A percentile compares a stretch with the other conserved stretches of the same genome.
Evolutionary conservation across 805 yeast species (phyloP).

Genomic region (Pichia californica): DNA sequence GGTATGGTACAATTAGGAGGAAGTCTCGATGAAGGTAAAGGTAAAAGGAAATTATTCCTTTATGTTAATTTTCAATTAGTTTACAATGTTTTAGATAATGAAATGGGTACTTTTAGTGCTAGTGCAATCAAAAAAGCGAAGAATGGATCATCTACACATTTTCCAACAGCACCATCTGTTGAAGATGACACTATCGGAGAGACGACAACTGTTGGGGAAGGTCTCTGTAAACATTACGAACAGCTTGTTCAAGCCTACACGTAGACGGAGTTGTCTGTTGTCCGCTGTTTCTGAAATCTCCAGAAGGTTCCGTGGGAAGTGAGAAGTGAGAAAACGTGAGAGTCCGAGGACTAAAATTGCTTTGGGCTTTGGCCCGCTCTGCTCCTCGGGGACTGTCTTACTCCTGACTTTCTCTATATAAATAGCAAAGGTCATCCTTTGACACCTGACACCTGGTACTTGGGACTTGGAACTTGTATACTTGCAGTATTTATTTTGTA

Average conservation of each 20-base stretch:
- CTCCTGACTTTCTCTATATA: background rate
- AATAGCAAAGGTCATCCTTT: too few relatives aligned
- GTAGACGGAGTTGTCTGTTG: background rate
- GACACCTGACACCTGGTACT: too few relatives aligned
- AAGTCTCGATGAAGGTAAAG: constrained; percentile 34
- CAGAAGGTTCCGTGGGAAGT: background rate
- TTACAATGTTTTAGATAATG: constrained; percentile 40
- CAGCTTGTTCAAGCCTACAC: constrained; percentile 3
- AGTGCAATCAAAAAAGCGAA: too few relatives aligned
- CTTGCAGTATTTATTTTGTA: too few relatives aligned
- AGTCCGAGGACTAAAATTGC: too few relatives aligned
- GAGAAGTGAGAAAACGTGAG: too few relatives aligned
- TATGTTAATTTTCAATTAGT: constrained; percentile 66
- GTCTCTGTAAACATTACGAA: background rate
- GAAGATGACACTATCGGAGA: background rate
- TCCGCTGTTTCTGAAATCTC: background rate
- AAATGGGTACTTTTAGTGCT: background rate
- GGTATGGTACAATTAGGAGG: constrained; percentile 64
- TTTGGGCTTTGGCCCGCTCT: too few relatives aligned
- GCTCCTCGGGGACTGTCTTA: too few relatives aligned
- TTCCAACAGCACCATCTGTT: background rate
- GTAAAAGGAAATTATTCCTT: constrained; percentile 53
- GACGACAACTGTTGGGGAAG: background rate
- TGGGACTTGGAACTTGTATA: too few relatives aligned
- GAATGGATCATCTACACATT: too few relatives aligned